Base-by-base conservation (phyloP, 2,329 filamentous ascomycete genomes). In the Cryphonectria parasitica region DNA sequence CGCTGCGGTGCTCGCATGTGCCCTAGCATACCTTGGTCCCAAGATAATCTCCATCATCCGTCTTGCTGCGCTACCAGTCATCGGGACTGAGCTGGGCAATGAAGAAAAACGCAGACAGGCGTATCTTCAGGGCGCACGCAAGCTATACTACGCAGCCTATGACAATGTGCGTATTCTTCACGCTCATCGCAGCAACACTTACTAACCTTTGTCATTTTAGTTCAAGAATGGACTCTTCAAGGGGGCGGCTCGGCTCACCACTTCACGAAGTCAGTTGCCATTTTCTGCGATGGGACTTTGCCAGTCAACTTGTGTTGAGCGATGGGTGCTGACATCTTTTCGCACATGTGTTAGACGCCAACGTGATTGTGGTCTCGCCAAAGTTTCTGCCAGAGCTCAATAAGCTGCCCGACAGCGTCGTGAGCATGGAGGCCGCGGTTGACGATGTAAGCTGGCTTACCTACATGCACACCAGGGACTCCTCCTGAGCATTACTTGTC, bases 371-470 rank as follows among this genome's bases (percentile, higher is more conserved):
- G 28, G 15, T 60, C 28, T 28, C 52, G 15, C 54, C 52, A 19
- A 67, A 67, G 65, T 60, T 41, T 17, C 56, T 67, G 13, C 65
- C 49, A 22, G 65, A 67, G 28, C 65, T 67, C 11, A 67, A 49
- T 54, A 67, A 60, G 36, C 28, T 60, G n/a, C 34, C 65, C 5
- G 65, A 67, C 54, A 58, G 25, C n/a, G 65, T 67, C n/a, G 34
- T 67, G 56, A 67, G 65, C 54, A 60, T 60, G 52, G 54, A 22
- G 13, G 65, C 65, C n/a, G 65, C 65, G 22, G 65, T 67, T 31
- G 65, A 67, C 39, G 65, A 67, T 22, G 65, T 60, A 49, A 60
- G 65, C 25, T n/a, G 19, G 4, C n/a, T 28, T 43, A 25, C 5
- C 54, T 22, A 43, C 5, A 61, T 19, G n/a, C 11, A 8, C 10